Percentiles rank a stretch among this genome's conserved stretches.
These are phyloP conservation scores for Radiomyces spectabilis DNA, from an alignment of 192 early-diverging fungal species.

Conservation along the genomic window DNA sequence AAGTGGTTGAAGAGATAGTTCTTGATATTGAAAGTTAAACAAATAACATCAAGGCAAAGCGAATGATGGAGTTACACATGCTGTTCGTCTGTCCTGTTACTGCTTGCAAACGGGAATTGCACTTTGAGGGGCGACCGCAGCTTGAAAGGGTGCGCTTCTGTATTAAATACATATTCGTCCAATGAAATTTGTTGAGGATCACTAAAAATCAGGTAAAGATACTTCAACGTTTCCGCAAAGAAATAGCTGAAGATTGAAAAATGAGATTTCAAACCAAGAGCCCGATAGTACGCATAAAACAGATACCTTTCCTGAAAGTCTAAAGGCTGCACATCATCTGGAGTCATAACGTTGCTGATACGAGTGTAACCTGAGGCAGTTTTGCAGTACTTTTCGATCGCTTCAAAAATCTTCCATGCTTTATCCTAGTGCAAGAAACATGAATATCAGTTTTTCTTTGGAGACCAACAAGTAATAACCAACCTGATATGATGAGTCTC, in stretches of 20 bases:
- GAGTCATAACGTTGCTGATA: conserved; percentile 7
- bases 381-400: conserved; percentile 24
- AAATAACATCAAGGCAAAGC: too few species aligned
- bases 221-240: conserved; percentile 69
- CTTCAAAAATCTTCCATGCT: conserved; percentile 50
- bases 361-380: conserved; percentile 12
- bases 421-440: conserved; percentile 29
- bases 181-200: conserved; percentile 43
- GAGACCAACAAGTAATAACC: too few species aligned
- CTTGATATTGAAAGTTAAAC: too few species aligned
- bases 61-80: too few species aligned
- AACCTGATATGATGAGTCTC: conserved; percentile 49
- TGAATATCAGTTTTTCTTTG: neutral
- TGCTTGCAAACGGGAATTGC: too few species aligned
- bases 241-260: conserved; percentile 36
- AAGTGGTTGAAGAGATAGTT: too few species aligned
- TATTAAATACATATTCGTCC: conserved; percentile 61
- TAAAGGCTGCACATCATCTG: neutral
- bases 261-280: too few species aligned
- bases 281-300: too few species aligned
- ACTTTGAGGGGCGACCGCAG: conserved; percentile 20
- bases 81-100: too few species aligned
- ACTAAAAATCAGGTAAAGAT: conserved; percentile 57
- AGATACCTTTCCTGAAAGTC: conserved; percentile 22
- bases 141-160: conserved; percentile 65